Conservation (phyloP, 2,329 filamentous ascomycete genomes). For the Trematosphaeria pertusa region DNA sequence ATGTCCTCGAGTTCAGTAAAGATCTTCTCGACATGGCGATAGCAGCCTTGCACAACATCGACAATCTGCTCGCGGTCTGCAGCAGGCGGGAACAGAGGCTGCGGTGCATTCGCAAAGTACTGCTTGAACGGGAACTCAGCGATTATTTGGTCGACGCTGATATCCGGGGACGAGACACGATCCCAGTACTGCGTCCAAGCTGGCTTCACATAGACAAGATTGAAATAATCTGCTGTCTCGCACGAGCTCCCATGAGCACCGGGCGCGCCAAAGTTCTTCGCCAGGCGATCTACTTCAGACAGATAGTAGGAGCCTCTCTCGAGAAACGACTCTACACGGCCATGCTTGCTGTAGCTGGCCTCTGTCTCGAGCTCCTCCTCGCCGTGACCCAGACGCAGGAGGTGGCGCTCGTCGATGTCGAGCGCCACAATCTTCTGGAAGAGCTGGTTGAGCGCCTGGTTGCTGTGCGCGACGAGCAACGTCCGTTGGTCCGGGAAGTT, state of each 20-base stretch:
- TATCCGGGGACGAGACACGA: slow-evolving; percentile 62
- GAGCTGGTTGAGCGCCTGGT: slow-evolving; percentile 95
- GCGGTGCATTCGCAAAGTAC: slow-evolving; percentile 87
- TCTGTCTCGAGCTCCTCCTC: slow-evolving; percentile 92
- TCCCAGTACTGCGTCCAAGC: slow-evolving; percentile 87
- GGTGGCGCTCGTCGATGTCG: slow-evolving; percentile 93
- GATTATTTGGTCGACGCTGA: slow-evolving; percentile 68
- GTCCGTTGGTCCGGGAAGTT: slow-evolving; percentile 95
- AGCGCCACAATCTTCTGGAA: slow-evolving; percentile 98
- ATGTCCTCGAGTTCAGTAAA: slow-evolving; percentile 94
- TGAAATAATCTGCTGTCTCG: slow-evolving; percentile 97
- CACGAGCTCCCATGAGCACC: slow-evolving; percentile 96
- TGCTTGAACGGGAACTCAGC: slow-evolving; percentile 83
- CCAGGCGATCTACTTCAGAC: slow-evolving; percentile 83
- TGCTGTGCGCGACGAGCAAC: slow-evolving; percentile 92
- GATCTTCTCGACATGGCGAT: slow-evolving; percentile 86
- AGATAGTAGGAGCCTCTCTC: slow-evolving; percentile 83
- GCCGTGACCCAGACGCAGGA: slow-evolving; percentile 90
- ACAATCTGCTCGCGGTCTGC: slow-evolving; percentile 71
- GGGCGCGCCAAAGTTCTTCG: slow-evolving; percentile 81
- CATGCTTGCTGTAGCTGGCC: slow-evolving; percentile 89
- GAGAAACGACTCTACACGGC: slow-evolving; percentile 92
- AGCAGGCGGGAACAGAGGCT: slow-evolving; percentile 77
- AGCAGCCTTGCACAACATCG: slow-evolving; percentile 83
- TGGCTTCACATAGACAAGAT: slow-evolving; percentile 87